These are phyloP conservation scores for Phytophthora pinifolia DNA, from an alignment of 352 stramenopile genomes.

Conservation along the genomic window DNA sequence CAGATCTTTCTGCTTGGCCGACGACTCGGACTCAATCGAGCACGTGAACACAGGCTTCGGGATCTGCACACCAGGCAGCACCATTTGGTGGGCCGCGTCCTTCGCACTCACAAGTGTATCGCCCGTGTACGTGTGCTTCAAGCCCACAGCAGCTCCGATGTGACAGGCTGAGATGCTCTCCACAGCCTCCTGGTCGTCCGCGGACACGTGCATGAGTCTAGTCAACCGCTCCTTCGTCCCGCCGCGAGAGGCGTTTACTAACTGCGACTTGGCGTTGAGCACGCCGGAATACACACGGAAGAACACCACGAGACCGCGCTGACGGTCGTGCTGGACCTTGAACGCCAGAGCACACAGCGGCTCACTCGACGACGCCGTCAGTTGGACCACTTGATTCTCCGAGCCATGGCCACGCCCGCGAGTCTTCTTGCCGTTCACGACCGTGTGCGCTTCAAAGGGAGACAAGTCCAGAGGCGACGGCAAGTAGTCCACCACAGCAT, in stretches of 20 bases:
- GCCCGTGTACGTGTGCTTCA: slow-evolving; percentile 92
- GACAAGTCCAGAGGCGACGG: slow-evolving; percentile 92
- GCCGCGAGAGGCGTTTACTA: slow-evolving; percentile 74
- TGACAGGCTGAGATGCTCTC: slow-evolving; percentile 85
- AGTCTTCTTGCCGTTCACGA: slow-evolving; percentile 41
- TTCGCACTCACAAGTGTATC: slow-evolving; percentile 92
- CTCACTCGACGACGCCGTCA: slow-evolving; percentile 44
- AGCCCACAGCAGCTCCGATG: slow-evolving; percentile 90
- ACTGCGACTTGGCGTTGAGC: slow-evolving; percentile 72
- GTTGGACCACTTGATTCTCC: slow-evolving; percentile 27
- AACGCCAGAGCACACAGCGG: slow-evolving; percentile 65
- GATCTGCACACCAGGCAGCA: slow-evolving; percentile 68
- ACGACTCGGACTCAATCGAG: slow-evolving; percentile 88
- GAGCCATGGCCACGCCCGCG: slow-evolving; percentile 6
- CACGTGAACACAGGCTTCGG: slow-evolving; percentile 90
- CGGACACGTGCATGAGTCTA: slow-evolving; percentile 89
- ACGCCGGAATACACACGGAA: slow-evolving; percentile 94
- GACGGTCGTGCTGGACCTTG: slow-evolving; percentile 79
- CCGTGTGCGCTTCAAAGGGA: slow-evolving; percentile 57
- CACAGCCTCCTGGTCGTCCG: slow-evolving; percentile 89
- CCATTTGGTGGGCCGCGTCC: slow-evolving; percentile 38
- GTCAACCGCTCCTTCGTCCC: slow-evolving; percentile 61
- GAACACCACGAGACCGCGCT: slow-evolving; percentile 87
- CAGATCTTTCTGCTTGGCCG: slow-evolving; percentile 85
- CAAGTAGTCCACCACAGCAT: slow-evolving; percentile 98